Conservation (phyloP, 23 red algal species). For the Gracilaria domingensis region DNA sequence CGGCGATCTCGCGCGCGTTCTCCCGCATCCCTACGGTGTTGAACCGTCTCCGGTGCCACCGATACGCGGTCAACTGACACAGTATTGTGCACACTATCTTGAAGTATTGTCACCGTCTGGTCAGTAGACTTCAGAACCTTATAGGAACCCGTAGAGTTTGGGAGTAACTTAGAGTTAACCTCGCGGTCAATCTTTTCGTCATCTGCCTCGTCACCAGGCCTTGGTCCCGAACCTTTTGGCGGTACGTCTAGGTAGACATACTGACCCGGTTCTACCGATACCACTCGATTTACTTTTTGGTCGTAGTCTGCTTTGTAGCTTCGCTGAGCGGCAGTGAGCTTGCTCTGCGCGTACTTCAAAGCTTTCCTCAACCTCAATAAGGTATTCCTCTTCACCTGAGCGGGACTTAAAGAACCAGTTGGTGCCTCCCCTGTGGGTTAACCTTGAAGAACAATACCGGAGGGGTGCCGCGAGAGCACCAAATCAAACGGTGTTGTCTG, state of each 20-base stretch:
- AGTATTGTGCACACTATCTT: no score
- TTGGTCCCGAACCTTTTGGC: background rate
- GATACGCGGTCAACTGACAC: no score
- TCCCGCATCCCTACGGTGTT: no score
- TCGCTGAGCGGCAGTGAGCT: background rate
- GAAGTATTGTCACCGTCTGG: no score
- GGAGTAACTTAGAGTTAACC: no score
- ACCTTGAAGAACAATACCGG: conserved; percentile 21
- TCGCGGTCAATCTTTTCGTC: no score
- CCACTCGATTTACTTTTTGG: background rate
- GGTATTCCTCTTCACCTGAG: conserved; percentile 24
- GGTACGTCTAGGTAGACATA: background rate
- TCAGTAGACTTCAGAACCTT: no score
- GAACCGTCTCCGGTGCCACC: no score
- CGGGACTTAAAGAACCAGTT: background rate
- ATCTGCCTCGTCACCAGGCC: background rate
- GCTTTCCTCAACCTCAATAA: background rate
- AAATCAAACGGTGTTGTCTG: conserved; percentile 34
- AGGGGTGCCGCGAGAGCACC: conserved; percentile 21
- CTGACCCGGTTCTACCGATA: background rate
- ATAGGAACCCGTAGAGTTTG: no score
- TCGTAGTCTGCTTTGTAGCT: conserved; percentile 35
- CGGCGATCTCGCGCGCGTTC: no score
- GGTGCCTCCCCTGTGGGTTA: background rate
- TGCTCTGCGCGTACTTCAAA: conserved; percentile 17